Evolutionary conservation across 2,329 filamentous ascomycete species (phyloP).

Genomic region (Hymenoscyphus albidus): DNA sequence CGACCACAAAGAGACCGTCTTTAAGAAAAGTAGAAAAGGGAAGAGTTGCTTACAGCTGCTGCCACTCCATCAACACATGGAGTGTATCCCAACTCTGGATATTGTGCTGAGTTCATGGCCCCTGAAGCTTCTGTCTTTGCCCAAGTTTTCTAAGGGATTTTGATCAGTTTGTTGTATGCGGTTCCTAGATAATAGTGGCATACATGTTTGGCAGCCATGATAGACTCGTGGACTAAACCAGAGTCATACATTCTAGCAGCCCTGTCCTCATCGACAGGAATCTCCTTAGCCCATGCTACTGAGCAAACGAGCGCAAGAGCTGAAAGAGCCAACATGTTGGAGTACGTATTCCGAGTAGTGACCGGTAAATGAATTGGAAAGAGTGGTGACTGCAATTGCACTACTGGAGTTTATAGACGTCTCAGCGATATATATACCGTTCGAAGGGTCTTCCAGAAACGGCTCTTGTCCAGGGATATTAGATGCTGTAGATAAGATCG

Average conservation of each 20-base stretch:
- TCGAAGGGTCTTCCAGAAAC: neutral
- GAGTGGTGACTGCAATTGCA: neutral
- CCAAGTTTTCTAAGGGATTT: conserved; percentile 17
- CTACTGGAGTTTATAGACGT: neutral
- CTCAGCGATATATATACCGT: neutral
- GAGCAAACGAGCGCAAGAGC: conserved; percentile 6
- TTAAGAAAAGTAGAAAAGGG: too few species aligned
- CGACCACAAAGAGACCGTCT: too few species aligned
- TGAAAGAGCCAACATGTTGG: conserved; percentile 8
- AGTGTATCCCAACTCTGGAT: conserved; percentile 39
- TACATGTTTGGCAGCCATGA: conserved; percentile 16
- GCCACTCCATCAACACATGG: conserved; percentile 43
- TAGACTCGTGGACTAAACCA: conserved; percentile 14
- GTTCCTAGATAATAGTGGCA: neutral
- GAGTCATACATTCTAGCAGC: conserved; percentile 11
- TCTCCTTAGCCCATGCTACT: conserved; percentile 11
- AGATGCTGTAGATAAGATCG: neutral
- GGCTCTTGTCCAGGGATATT: neutral
- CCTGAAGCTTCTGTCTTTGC: conserved; percentile 36
- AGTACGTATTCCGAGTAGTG: neutral
- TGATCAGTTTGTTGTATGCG: neutral
- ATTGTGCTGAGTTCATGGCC: conserved; percentile 36
- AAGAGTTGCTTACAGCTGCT: conserved; percentile 30
- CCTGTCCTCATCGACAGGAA: conserved; percentile 7
- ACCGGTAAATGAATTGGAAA: neutral